Conservation (phyloP, 345 rosid species). For the Zanthoxylum bungeanum region DNA sequence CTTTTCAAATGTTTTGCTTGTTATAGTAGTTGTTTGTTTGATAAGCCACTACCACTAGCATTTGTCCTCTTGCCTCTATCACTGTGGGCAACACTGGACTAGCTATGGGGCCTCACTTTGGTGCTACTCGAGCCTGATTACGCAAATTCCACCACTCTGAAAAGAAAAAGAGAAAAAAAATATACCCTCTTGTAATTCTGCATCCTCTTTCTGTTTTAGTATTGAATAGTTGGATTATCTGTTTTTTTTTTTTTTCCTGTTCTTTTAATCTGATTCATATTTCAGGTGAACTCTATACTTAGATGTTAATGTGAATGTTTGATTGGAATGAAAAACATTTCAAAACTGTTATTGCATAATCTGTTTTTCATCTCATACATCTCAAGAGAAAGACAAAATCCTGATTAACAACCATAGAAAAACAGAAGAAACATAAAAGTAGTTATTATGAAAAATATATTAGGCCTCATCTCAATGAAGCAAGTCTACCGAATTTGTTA, state of each 20-base stretch:
- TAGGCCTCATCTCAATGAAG: conserved; percentile 36
- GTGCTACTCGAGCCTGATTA: conserved; percentile 10
- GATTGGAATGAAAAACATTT: conserved; percentile 8
- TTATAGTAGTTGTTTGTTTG: conserved; percentile 28
- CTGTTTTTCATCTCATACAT: conserved; percentile 24
- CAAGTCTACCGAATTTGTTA: conserved; percentile 36
- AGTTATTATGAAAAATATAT: conserved; percentile 11
- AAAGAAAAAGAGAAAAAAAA: too few species aligned
- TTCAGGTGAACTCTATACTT: conserved; percentile 15
- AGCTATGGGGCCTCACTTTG: conserved; percentile 18
- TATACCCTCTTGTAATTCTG: not conserved
- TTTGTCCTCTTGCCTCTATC: conserved; percentile 47
- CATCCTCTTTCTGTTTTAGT: not conserved
- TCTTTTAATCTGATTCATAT: conserved; percentile 2
- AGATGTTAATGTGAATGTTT: conserved; percentile 1
- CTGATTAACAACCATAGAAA: conserved; percentile 20
- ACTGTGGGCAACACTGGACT: conserved; percentile 32
- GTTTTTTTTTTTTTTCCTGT: not conserved
- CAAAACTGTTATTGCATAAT: conserved; percentile 31
- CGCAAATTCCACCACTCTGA: conserved; percentile 23
- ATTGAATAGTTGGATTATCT: not conserved
- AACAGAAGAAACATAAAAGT: conserved; percentile 17
- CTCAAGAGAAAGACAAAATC: conserved; percentile 13
- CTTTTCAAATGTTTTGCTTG: conserved; percentile 32
- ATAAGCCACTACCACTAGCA: conserved; percentile 54